phyloP scores from a whole-genome alignment of 2,329 filamentous ascomycete genomes.

The Diaporthe eres region DNA sequence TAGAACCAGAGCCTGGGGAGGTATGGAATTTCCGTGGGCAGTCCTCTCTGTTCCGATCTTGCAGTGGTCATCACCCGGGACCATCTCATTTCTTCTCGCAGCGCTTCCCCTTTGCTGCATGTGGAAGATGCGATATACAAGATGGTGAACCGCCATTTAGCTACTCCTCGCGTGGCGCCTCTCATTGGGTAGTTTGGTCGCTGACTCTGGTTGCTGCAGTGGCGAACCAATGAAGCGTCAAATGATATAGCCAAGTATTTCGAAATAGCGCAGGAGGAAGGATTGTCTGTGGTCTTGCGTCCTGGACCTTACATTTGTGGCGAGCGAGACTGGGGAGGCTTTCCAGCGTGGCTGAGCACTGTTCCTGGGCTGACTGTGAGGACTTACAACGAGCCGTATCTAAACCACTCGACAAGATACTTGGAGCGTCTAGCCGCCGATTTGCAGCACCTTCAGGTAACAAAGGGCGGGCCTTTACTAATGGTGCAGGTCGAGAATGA shows the following conservation, averaged over 20 bases:
- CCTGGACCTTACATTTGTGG: slow-evolving; percentile 65
- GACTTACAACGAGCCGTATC: slow-evolving; percentile 56
- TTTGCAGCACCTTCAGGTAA: slow-evolving; percentile 54
- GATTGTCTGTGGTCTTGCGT: slow-evolving; percentile 60
- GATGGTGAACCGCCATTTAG: background rate
- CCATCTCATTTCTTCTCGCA: background rate
- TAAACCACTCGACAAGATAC: slow-evolving; percentile 55
- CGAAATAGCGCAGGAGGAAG: slow-evolving; percentile 60
- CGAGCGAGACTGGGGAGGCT: slow-evolving; percentile 64
- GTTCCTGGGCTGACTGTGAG: slow-evolving; percentile 58
- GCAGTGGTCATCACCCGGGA: background rate
- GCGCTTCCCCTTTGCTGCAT: no score
- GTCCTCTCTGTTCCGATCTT: background rate
- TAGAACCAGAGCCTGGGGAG: slow-evolving; percentile 57
- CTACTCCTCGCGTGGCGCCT: background rate
- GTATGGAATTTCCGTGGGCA: background rate
- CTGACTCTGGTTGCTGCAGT: slow-evolving; percentile 43
- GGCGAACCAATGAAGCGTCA: slow-evolving; percentile 52
- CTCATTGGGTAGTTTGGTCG: background rate
- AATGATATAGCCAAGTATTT: slow-evolving; percentile 66
- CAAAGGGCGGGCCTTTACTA: slow-evolving; percentile 60
- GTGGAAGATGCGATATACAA: background rate
- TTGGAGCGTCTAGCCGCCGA: slow-evolving; percentile 55
- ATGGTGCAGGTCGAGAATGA: slow-evolving; percentile 67
- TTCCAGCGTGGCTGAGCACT: slow-evolving; percentile 60